Percentiles rank a stretch among this genome's conserved stretches.
Conservation (phyloP, 805 yeast species). For the Candida easanensis region DNA sequence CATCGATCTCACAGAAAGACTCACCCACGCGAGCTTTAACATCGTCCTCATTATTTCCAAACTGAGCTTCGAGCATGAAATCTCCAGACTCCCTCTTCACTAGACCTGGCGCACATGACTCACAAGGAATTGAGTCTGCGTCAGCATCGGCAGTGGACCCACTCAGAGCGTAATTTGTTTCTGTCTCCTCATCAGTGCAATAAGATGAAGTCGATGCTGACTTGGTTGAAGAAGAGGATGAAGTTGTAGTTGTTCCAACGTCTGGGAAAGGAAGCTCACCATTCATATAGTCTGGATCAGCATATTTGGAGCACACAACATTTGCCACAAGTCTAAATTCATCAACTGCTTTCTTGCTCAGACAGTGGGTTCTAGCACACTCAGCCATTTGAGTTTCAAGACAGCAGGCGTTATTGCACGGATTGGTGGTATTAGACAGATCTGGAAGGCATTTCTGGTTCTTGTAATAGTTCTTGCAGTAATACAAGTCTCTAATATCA, state of each 20-base stretch:
- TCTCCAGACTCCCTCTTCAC: neutral
- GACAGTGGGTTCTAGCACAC: conserved; percentile 24
- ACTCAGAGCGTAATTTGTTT: neutral
- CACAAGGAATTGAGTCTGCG: neutral
- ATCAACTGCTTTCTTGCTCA: conserved; percentile 15
- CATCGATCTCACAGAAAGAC: conserved; percentile 19
- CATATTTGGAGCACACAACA: conserved; percentile 22
- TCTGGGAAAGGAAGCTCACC: conserved; percentile 16
- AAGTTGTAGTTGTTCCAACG: neutral
- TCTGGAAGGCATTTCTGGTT: conserved; percentile 13
- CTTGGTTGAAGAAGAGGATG: neutral
- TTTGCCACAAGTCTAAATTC: conserved; percentile 21
- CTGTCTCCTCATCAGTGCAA: neutral
- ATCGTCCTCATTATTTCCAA: conserved; percentile 29
- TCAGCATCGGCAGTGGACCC: neutral
- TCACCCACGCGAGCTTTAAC: conserved; percentile 17
- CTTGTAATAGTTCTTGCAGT: conserved; percentile 24
- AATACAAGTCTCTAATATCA: conserved; percentile 23
- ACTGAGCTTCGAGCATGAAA: neutral
- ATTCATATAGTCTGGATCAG: conserved; percentile 22
- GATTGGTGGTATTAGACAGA: conserved; percentile 12
- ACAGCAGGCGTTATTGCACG: conserved; percentile 27
- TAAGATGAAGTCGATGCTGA: neutral
- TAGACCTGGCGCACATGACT: neutral
- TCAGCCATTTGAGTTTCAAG: conserved; percentile 23